Evolutionary conservation across 2,329 filamentous ascomycete genomes (phyloP), one percentile per base, ranked within the genome.

Genomic region (Aspergillus melleus): DNA sequence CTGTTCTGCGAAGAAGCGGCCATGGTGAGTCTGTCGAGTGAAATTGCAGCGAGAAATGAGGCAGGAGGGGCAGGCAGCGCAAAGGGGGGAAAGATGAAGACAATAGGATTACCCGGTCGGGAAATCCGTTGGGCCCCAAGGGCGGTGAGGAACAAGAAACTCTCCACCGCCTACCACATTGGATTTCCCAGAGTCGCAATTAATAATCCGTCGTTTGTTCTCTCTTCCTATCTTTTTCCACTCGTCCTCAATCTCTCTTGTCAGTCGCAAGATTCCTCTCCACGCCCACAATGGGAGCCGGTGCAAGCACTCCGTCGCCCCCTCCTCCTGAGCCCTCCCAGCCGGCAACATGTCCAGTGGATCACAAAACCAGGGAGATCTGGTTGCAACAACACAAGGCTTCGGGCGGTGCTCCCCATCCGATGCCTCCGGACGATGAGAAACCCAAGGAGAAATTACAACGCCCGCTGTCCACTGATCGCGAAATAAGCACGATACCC

Each of bases 341-440:
- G 44, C 70, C 71, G 20, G 76, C 76, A 46, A 82, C 82, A 59
- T 98, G 95, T 71, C 95, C 95, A 5, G 92, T 98, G 70, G 93
- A 98, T 78, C 90, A 93, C 79, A 90, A 91, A 70, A 90, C 92
- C 55, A 89, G 95, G 69, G 90, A 92, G 70, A 87, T 89, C 69
- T 99, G 94, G 94, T 84, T 98, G 76, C 86, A 72, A 79, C 83
- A 75, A 61, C 77, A 71, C 61, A 74, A 67, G 54, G 72, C 61
- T 59, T 78, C 65, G 60, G 77, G 65, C 26, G 70, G 70, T 66
- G 76, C 63, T 65, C 76, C 68, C 55, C 75, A 73, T 64, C 74
- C 70, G 57, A 66, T 69, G 20, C 66, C 70, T 53, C 63, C 66
- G 57, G 52, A 65, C 57, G 63, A 72, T 52, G 70, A 59, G 51